phyloP scores from a whole-genome alignment of 2,329 filamentous ascomycete genomes.

The Fusarium udum region DNA sequence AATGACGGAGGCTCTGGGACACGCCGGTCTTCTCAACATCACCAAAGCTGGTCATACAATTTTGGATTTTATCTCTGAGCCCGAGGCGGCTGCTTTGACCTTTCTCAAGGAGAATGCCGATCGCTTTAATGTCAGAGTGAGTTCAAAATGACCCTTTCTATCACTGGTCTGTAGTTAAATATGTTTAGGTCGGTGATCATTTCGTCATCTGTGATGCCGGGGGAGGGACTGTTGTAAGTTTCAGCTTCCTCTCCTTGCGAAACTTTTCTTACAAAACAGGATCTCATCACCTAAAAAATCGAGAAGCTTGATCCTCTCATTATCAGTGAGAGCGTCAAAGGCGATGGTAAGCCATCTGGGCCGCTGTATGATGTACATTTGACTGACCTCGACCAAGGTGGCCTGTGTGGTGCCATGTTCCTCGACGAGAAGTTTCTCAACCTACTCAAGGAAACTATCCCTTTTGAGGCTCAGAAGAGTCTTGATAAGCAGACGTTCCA shows the following conservation, averaged over 20 bases:
- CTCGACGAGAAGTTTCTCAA: conserved; percentile 51
- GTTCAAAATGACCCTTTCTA: neutral
- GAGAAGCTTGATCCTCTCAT: conserved; percentile 37
- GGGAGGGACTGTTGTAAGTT: conserved; percentile 49
- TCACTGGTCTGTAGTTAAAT: neutral
- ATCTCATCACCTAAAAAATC: conserved; percentile 54
- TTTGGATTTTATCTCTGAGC: conserved; percentile 53
- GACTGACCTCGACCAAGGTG: conserved; percentile 41
- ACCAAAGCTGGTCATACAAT: conserved; percentile 44
- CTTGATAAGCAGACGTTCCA: neutral
- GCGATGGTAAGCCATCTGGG: conserved; percentile 44
- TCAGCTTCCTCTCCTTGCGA: neutral
- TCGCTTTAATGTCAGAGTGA: conserved; percentile 37
- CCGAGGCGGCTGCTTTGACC: conserved; percentile 57
- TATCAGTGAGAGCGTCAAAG: conserved; percentile 51
- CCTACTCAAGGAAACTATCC: conserved; percentile 42
- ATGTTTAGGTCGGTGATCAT: conserved; percentile 30
- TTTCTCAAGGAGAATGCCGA: conserved; percentile 45
- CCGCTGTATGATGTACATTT: neutral
- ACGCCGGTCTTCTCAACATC: conserved; percentile 49
- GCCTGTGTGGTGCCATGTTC: conserved; percentile 54
- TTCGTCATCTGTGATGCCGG: conserved; percentile 52
- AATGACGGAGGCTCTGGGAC: conserved; percentile 49
- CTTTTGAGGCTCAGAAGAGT: conserved; percentile 9
- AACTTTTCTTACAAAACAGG: conserved; percentile 29